phyloP scores from a whole-genome alignment of 805 yeast species.

The Candida suzukii region DNA sequence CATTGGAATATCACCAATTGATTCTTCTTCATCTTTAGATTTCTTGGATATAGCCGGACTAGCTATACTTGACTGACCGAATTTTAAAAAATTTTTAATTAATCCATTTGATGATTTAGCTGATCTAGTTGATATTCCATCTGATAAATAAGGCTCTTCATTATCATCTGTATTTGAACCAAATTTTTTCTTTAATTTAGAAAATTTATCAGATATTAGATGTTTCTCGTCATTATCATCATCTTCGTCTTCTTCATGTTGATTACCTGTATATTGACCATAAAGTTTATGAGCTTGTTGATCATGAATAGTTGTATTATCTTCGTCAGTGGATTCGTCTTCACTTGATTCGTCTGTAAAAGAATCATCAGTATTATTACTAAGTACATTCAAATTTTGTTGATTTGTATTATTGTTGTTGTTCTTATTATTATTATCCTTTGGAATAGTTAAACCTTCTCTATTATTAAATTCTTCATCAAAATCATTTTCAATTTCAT shows the following conservation, averaged over 20 bases:
- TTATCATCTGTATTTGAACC: slow-evolving; percentile 10
- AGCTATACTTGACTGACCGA: slow-evolving; percentile 26
- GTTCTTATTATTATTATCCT: slow-evolving; percentile 2
- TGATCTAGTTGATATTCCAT: background rate
- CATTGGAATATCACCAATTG: slow-evolving; percentile 31
- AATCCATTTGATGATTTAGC: slow-evolving; percentile 2
- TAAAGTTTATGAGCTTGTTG: background rate
- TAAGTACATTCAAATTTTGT: too few species aligned
- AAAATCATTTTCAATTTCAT: slow-evolving; percentile 25
- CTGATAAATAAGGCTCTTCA: slow-evolving; percentile 2
- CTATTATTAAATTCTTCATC: slow-evolving; percentile 22
- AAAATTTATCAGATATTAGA: slow-evolving; percentile 2
- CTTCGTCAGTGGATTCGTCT: slow-evolving; percentile 20
- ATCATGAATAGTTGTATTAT: slow-evolving; percentile 4
- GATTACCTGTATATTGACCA: background rate
- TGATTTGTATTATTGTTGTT: slow-evolving; percentile 1
- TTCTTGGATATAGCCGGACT: slow-evolving; percentile 26
- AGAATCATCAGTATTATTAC: too few species aligned
- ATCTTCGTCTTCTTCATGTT: background rate
- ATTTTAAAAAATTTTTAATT: slow-evolving; percentile 1
- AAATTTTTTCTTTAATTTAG: slow-evolving; percentile 8
- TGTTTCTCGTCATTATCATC: slow-evolving; percentile 1
- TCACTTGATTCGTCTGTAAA: slow-evolving; percentile 14
- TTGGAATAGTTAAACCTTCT: slow-evolving; percentile 3
- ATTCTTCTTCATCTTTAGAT: slow-evolving; percentile 30